Evolutionary conservation across 2,329 filamentous ascomycete species (phyloP), one percentile per base, ranked within the genome.

Genomic region (Neodidymelliopsis sp.): DNA sequence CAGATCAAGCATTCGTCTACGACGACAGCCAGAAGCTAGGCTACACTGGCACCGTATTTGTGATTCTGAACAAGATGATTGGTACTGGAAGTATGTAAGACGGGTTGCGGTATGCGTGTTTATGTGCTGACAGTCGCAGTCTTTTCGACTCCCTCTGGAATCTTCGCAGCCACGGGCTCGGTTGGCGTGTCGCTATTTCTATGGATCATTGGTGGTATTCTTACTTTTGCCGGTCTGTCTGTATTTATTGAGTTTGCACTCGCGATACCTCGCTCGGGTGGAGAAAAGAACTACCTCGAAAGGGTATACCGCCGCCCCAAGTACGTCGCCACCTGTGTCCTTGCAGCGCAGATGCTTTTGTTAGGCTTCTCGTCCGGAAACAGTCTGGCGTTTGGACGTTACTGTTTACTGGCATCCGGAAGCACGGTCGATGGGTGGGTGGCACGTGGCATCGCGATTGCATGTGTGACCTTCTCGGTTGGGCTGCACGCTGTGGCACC

Each of bases 281-380:
- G 84, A 15, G 84, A 86, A 55, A 87, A 87, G 75, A 84, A 85
- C 65, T 87, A 87, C 62, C 80, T 87, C 11, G 84, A 87, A 60
- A 76, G 81, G n/a, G 81, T 84, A 12, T 86, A 85, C 69, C 77
- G 77, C 2, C 78, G 75, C 16, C 84, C 84, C 0, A 79, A 77
- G 47, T 84, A 84, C 65, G 67, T 87, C 1, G 79, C 83, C 1
- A 84, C 82, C 0, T 83, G 81, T 53, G 77, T 86, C 2, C 74
- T 86, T 24, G 82, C 83, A 3, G 74, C 82, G 1, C 83, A 85
- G 65, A 84, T 85, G 80, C 75, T 86, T 34, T 72, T 85, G 1
- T 77, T 86, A 1, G 83, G 83, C 0, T 85, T 85, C 62, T 84
- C 83, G 0, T 80, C 82, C 0, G 81, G 69, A 1, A 85, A 85